Evolutionary conservation across 495 filamentous ascomycete genomes (phyloP), one percentile per base, ranked within the genome.

Genomic region (Pyrenopolyporus hunteri): DNA sequence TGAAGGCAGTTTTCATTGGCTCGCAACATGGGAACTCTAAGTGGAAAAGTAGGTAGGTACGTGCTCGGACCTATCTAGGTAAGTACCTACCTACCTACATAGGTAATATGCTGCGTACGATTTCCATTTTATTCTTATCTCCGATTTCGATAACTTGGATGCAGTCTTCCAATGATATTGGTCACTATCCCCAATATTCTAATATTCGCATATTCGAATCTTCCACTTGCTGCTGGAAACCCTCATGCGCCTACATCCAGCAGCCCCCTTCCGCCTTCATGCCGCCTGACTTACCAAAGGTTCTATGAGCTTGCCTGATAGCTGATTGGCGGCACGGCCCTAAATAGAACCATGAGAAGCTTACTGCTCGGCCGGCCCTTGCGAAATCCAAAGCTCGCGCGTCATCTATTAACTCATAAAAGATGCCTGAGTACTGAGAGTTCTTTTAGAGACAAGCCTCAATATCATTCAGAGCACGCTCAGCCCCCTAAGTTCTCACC

Each of bases 291-390:
- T n/a, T n/a, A n/a, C n/a, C n/a, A n/a, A n/a, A n/a, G n/a, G n/a
- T n/a, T n/a, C 16, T 37, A 70, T 70, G 68, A 62, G 32, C 53
- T n/a, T 58, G 40, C 42, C 40, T 35, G 45, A 40, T 39, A 61
- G 28, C 46, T 53, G 42, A 54, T 36, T 42, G 31, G 10, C 35
- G 36, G 61, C 14, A 36, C 25, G 40, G 57, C 35, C n/a, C 57
- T 53, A 54, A 47, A 43, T 42, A 57, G 35, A 17, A 67, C 40
- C 32, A 67, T 67, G 63, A 49, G 33, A 39, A 51, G 36, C 35
- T 40, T 54, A 11, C 9, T 53, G 36, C 56, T 67, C n/a, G 6
- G 53, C 57, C 60, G 58, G 47, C 52, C 36, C 40, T 35, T 35
- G 9, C 20, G 35, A 47, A 19, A 11, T 37, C 31, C 22, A 40